A percentile compares a stretch with the other conserved stretches of the same genome.
Evolutionary conservation across 768 basidiomycete species (phyloP).

Genomic region (Heimioporus sp.): DNA sequence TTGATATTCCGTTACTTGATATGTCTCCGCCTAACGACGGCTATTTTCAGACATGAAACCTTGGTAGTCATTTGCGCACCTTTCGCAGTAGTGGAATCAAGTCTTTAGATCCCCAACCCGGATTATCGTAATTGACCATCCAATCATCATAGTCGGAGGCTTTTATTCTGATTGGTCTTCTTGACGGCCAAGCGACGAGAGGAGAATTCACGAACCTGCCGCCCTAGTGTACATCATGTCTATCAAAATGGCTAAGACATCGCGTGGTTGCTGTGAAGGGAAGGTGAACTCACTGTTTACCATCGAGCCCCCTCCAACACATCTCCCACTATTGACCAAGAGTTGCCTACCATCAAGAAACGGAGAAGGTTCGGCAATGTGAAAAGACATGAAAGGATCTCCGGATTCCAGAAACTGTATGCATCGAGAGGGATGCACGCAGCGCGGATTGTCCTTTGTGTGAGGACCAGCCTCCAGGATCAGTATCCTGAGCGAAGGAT

Average conservation of each 20-base stretch:
- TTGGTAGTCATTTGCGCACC: conserved; percentile 2
- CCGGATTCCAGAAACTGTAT: conserved; percentile 14
- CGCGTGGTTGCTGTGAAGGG: not conserved
- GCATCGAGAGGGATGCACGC: conserved; percentile 24
- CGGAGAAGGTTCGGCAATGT: conserved; percentile 15
- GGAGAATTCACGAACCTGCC: conserved; percentile 23
- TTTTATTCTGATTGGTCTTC: not conserved
- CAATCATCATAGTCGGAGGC: conserved; percentile 52
- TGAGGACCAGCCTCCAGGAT: conserved; percentile 29
- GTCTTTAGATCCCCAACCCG: conserved; percentile 27
- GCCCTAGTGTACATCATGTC: conserved; percentile 57
- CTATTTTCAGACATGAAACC: not conserved
- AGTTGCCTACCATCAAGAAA: conserved; percentile 12
- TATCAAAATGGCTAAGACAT: conserved; percentile 3
- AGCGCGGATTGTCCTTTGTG: conserved; percentile 19
- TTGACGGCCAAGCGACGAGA: not conserved
- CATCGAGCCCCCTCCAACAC: conserved; percentile 32
- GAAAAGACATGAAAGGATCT: conserved; percentile 16
- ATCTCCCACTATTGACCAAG: conserved; percentile 22
- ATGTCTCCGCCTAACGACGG: conserved; percentile 18
- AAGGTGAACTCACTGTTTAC: conserved; percentile 47
- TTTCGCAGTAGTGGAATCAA: conserved; percentile 25
- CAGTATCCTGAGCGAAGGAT: conserved; percentile 23
- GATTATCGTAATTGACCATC: conserved; percentile 12
- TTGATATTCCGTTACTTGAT: conserved; percentile 12